Conservation (phyloP, 768 basidiomycete genomes). For the Arthromyces matolae region DNA sequence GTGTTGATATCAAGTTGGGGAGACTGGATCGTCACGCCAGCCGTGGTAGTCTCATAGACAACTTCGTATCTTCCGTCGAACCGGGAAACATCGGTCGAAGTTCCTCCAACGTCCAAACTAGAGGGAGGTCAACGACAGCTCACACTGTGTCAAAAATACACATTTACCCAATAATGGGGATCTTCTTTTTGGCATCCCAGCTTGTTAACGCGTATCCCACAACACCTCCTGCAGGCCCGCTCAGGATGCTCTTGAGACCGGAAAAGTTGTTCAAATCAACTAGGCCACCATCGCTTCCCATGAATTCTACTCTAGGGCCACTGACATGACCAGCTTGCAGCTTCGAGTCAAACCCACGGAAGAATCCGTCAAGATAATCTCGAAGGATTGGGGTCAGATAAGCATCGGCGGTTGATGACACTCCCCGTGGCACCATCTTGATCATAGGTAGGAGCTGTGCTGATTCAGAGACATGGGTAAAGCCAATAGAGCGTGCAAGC, state of each 20-base stretch:
- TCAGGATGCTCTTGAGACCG: constrained; percentile 89
- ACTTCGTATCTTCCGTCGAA: constrained; percentile 89
- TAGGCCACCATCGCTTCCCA: constrained; percentile 91
- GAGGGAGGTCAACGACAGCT: not conserved
- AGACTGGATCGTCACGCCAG: constrained; percentile 87
- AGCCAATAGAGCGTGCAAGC: constrained; percentile 79
- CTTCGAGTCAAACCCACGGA: constrained; percentile 78
- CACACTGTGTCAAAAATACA: not conserved
- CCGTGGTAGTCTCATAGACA: constrained; percentile 94
- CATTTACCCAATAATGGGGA: constrained; percentile 81
- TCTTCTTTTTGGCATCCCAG: constrained; percentile 70
- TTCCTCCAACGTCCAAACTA: constrained; percentile 91
- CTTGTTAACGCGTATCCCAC: constrained; percentile 93
- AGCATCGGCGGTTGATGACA: constrained; percentile 91
- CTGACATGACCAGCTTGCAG: constrained; percentile 55
- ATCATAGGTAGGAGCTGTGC: constrained; percentile 90
- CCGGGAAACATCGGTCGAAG: constrained; percentile 92
- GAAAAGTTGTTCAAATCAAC: constrained; percentile 82
- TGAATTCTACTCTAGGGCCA: constrained; percentile 85
- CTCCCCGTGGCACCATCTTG: constrained; percentile 91
- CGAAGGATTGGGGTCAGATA: constrained; percentile 89
- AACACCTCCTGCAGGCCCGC: constrained; percentile 93
- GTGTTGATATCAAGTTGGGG: constrained; percentile 96
- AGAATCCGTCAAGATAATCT: constrained; percentile 89
- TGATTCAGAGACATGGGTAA: constrained; percentile 85